Base-by-base conservation (phyloP, 192 early-diverging fungal genomes). In the Backusella tarrabulga region DNA sequence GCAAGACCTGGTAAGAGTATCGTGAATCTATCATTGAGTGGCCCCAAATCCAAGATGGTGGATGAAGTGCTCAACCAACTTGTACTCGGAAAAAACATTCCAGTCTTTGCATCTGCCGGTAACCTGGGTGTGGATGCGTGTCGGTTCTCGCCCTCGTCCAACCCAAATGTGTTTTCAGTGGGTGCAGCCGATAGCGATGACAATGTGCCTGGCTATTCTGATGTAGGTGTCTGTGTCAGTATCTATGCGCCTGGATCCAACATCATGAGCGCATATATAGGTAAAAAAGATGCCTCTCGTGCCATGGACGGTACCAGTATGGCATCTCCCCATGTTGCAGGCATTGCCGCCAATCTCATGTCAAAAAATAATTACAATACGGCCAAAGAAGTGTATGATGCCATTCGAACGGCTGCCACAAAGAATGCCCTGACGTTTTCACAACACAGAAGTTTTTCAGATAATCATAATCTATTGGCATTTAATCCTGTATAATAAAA, bases 21-120 rank as follows among this genome's bases (percentile, higher is more conserved):
- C 5, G 84, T 90, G 70, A 93, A 93, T 79, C 77, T 93, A 80
- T 86, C 83, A 7, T 81, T 94, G 5, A 89, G 91, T 35, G 92
- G 92, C 32, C 82, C 83, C 26, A 81, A 78, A 67, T 86, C 85
- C 40, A 56, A 70, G 36, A 32, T 79, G 35, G 41, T 91, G 9
- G 84, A 91, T 72, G 82, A 83, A 26, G 82, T 83, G 1, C 41
- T 81, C 17, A 82, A 75, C 3, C 50, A 80, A 15, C 60, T 76
- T 1, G 83, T 81, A 6, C 21, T 50, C 12, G 46, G 74, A 17
- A 71, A 83, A 73, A 82, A 83, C 44, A 79, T 91, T 32, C 83
- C 80, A 12, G 70, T 91, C 41, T 85, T 87, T 46, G 89, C 86
- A 34, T 89, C 91, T 66, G 84, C 92, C 3, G 92, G 92, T 41